Base-by-base conservation (phyloP, 352 stramenopile genomes). In the Pythium brassicae region DNA sequence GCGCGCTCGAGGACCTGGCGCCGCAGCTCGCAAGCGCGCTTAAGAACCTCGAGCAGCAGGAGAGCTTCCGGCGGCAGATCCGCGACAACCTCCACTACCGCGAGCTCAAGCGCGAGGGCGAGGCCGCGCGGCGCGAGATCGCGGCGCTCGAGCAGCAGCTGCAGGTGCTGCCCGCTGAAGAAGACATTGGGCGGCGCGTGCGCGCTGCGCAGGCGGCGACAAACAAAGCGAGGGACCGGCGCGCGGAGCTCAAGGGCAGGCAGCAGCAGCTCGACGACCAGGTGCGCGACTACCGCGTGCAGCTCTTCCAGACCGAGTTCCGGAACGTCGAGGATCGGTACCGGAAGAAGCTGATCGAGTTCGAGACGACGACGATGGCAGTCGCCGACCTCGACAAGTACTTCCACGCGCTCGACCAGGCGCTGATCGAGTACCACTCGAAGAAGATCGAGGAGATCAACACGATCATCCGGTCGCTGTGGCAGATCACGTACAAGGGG, bases 381-480 rank as follows among this genome's bases (percentile, higher is more conserved):
- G 94, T 98, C 5, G 75, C 76, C 6, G 98, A 99, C 58, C 64
- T 99, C 19, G 97, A 99, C 57, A 98, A 96, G 39, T 99, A 99
- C 76, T 98, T 96, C 65, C 93, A 89, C 59, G 88, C 86, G 0
- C 81, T 98, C 3, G 97, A 99, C 62, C 89, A 98, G 57, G 97
- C 96, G 4, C 76, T 99, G 23, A 75, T 98, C 43, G 75, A 95
- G 50, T 99, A 98, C 70, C 98, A 99, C 71, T 91, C 84, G 20
- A 97, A 98, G 58, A 99, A 99, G 69, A 98, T 99, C 50, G 87
- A 89, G 44, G 96, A 99, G 61, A 99, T 99, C 70, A 99, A 99
- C 78, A 97, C 96, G 35, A 98, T 98, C 55, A 99, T 99, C 63
- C 79, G 86, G 25, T 96, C 98, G 50, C 71, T 99, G 17, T 99